A percentile compares a stretch with the other conserved stretches of the same genome.
These are phyloP conservation scores for Pseudocercospora eumusae DNA, from an alignment of 2,329 filamentous ascomycete genomes.

Conservation along the genomic window DNA sequence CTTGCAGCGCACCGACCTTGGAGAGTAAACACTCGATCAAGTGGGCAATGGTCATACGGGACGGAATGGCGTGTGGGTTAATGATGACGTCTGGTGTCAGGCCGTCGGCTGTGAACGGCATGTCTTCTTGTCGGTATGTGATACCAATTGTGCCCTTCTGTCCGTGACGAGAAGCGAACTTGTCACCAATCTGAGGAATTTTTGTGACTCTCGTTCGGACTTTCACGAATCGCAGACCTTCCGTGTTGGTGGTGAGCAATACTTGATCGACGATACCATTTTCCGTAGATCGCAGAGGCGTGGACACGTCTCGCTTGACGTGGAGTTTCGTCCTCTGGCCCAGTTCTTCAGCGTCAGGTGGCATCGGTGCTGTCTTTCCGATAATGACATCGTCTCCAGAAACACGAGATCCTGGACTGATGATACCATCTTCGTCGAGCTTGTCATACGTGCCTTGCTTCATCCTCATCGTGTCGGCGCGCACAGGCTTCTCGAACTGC, in stretches of 20 bases:
- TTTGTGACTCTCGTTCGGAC: constrained; percentile 97
- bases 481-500: constrained; percentile 91
- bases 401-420: constrained; percentile 89
- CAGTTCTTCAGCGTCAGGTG: constrained; percentile 87
- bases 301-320: constrained; percentile 92
- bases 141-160: constrained; percentile 99
- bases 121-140: constrained; percentile 95
- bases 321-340: constrained; percentile 88
- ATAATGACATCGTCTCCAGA: constrained; percentile 99
- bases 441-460: constrained; percentile 76
- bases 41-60: constrained; percentile 99
- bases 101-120: constrained; percentile 94
- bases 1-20: constrained; percentile 90
- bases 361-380: constrained; percentile 94
- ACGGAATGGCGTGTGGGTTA: constrained; percentile 98
- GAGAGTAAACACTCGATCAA: constrained; percentile 98
- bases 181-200: constrained; percentile 97
- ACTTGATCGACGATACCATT: constrained; percentile 96
- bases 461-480: constrained; percentile 82
- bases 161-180: constrained; percentile 98
- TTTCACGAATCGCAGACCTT: constrained; percentile 94
- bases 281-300: constrained; percentile 89
- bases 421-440: constrained; percentile 92
- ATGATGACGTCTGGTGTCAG: constrained; percentile 95
- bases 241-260: constrained; percentile 88